Percentiles rank a stretch among this genome's conserved stretches.
Conservation (phyloP, 768 basidiomycete genomes). For the Termitomyces sp. region DNA sequence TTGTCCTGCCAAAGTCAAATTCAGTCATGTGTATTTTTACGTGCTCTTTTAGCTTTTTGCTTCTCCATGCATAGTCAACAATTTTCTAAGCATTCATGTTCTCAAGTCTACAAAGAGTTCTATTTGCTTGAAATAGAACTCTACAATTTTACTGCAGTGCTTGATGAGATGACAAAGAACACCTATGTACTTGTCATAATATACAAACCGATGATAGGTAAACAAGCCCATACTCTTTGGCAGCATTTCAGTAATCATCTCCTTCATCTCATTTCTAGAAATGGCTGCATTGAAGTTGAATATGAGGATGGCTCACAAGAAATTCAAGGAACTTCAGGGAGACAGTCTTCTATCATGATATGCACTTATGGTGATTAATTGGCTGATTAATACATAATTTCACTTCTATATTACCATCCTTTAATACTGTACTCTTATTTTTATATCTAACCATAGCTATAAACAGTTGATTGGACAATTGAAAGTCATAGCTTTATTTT, state of each 20-base stretch:
- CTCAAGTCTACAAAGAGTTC: slow-evolving; percentile 81
- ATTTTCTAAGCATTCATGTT: slow-evolving; percentile 93
- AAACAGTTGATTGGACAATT: not conserved
- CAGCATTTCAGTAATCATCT: not conserved
- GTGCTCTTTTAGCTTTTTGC: too few relatives aligned
- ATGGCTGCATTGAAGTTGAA: slow-evolving; percentile 85
- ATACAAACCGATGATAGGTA: slow-evolving; percentile 85
- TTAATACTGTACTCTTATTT: slow-evolving; percentile 4
- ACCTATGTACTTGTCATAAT: slow-evolving; percentile 90
- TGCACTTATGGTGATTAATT: not conserved
- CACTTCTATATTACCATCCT: slow-evolving; percentile 1
- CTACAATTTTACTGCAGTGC: slow-evolving; percentile 78
- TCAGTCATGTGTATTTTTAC: too few relatives aligned
- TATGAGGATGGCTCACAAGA: slow-evolving; percentile 76
- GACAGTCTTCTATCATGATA: slow-evolving; percentile 46
- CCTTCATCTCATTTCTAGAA: slow-evolving; percentile 42
- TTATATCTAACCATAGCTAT: not conserved
- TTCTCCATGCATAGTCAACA: too few relatives aligned
- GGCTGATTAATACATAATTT: slow-evolving; percentile 6
- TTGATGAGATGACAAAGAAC: slow-evolving; percentile 90
- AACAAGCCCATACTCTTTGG: not conserved
- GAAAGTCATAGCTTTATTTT: not conserved
- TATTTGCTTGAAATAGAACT: slow-evolving; percentile 84
- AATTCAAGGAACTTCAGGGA: slow-evolving; percentile 87
- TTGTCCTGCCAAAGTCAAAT: too few relatives aligned